Base-by-base conservation (phyloP, 208 protist genomes). In the Leishmania major region DNA sequence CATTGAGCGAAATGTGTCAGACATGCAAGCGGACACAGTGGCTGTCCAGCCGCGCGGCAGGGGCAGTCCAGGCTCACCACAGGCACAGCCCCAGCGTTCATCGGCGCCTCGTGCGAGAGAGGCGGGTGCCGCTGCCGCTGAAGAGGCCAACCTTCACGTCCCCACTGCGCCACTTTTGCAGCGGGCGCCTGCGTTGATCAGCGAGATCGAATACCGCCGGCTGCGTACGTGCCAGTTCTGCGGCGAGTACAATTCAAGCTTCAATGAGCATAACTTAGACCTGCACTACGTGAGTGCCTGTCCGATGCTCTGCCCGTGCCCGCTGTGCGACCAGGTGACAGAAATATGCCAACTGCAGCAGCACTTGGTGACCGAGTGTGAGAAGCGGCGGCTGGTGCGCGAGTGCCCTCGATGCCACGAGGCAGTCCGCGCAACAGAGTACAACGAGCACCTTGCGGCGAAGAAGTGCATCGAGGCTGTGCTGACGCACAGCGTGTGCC, bases 281-380 rank as follows among this genome's bases (percentile, higher is more conserved):
- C 83, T 95, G 71, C 96, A 98, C 88, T 97, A 96, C 73, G 87
- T 97, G 57, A 89, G 92, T 19, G 85, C 84, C 1, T 98, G 96
- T 78, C 96, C 96, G 62, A 98, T 98, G 96, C 90, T 98, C 28
- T 97, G 93, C 80, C 95, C 92, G 19, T 98, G 96, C 78, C 95
- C 93, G 45, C 84, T 98, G 74, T 98, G 96, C 70, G 92, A 96
- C 70, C 95, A 98, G 89, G 93, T 98, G 51, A 97, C 94, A 43
- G 94, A 98, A 83, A 97, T 98, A 74, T 88, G 91, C 76, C 93
- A 90, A 37, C 85, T 98, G 74, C 93, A 97, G 85, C 87, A 96
- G 79, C 96, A 98, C 84, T 84, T 97, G n/a, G 90, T 97, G 37
- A 87, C 80, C 11, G 96, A 98, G 85, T 98, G 96, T 78, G 92